These are phyloP conservation scores for Thelephora ganbajun DNA, from an alignment of 768 basidiomycete species.

Conservation along the genomic window DNA sequence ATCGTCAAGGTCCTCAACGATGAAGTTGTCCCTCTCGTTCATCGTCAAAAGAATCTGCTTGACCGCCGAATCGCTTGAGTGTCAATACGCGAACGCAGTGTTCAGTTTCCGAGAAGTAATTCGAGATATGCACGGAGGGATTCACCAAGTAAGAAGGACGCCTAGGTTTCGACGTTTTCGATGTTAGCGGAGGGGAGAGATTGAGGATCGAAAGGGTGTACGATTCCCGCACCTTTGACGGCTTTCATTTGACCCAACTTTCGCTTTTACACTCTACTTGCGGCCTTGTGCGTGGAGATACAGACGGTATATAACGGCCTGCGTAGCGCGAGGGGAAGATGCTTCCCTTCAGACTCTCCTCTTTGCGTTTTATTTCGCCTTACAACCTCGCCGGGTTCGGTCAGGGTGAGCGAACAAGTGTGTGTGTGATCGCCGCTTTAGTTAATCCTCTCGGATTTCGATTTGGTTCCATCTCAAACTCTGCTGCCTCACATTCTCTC, in stretches of 20 bases:
- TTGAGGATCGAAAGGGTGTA: constrained; percentile 2
- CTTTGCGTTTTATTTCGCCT: neutral
- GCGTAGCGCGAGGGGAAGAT: no score
- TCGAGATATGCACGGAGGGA: neutral
- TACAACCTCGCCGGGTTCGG: neutral
- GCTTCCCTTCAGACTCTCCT: neutral
- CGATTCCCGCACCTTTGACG: constrained; percentile 35
- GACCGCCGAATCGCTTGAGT: constrained; percentile 69
- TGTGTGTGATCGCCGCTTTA: neutral
- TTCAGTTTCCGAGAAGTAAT: neutral
- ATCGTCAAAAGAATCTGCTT: constrained; percentile 76
- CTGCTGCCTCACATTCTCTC: no score
- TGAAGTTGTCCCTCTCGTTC: constrained; percentile 70
- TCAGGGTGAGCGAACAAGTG: no score
- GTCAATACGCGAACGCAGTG: neutral
- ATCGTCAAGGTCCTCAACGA: constrained; percentile 81
- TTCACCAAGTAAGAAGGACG: constrained; percentile 54
- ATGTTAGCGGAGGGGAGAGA: constrained; percentile 1
- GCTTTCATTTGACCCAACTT: constrained; percentile 36
- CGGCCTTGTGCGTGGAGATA: neutral
- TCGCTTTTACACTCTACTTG: neutral
- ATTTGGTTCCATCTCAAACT: no score
- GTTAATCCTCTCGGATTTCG: no score
- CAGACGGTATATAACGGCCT: no score
- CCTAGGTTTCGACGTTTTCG: constrained; percentile 30